Conservation (phyloP, 2,329 filamentous ascomycete species). For the Cercospora beticola region DNA sequence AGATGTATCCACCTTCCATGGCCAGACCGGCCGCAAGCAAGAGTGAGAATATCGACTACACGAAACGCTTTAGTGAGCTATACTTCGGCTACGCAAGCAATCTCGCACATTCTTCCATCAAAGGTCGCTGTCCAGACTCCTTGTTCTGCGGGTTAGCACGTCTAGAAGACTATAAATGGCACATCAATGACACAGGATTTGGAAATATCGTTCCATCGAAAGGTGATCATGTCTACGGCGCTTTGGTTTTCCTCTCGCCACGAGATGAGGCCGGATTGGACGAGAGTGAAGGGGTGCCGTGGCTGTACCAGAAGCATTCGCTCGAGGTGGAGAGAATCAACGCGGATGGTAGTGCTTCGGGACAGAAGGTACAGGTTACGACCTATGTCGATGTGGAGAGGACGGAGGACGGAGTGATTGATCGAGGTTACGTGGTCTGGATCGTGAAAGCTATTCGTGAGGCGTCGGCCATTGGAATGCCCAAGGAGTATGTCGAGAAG, state of each 20-base stretch:
- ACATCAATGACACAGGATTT: conserved; percentile 64
- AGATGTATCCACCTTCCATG: neutral
- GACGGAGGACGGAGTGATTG: conserved; percentile 13
- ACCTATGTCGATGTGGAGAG: conserved; percentile 18
- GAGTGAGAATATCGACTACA: neutral
- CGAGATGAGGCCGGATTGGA: conserved; percentile 55
- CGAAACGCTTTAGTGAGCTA: conserved; percentile 15
- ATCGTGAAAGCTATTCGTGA: conserved; percentile 57
- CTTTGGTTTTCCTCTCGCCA: conserved; percentile 43
- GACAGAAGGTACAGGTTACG: conserved; percentile 11
- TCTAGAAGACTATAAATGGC: conserved; percentile 58
- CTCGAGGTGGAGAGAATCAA: conserved; percentile 27
- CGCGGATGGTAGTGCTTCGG: conserved; percentile 2
- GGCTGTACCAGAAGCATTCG: conserved; percentile 56
- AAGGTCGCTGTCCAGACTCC: conserved; percentile 19
- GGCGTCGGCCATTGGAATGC: neutral
- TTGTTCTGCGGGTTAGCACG: conserved; percentile 45
- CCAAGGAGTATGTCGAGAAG: conserved; percentile 49
- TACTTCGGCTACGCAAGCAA: conserved; percentile 20
- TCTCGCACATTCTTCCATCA: conserved; percentile 15
- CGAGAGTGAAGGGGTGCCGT: conserved; percentile 59
- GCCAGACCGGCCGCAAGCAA: neutral
- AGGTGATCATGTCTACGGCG: conserved; percentile 52
- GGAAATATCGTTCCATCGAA: conserved; percentile 58
- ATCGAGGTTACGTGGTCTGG: conserved; percentile 57